Evolutionary conservation across 139 green algal species (phyloP), one percentile per base, ranked within the genome.

Genomic region (Mesotaenium endlicherianum): DNA sequence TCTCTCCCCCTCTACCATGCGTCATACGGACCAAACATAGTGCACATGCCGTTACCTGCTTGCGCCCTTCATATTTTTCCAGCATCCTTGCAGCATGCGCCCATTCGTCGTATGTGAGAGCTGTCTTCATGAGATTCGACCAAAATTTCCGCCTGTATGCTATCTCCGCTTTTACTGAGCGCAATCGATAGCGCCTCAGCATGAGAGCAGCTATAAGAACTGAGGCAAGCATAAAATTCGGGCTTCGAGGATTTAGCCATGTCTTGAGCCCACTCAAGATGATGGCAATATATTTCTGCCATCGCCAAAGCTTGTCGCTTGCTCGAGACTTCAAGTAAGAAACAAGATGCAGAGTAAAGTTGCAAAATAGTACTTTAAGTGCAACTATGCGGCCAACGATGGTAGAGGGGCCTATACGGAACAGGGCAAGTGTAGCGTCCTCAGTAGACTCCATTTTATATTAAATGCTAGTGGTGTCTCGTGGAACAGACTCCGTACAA

Each of bases 21-120:
- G n/a, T n/a, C n/a, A n/a, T n/a, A n/a, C n/a, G n/a, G n/a, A n/a
- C n/a, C n/a, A n/a, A n/a, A n/a, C n/a, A n/a, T n/a, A n/a, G n/a
- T n/a, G n/a, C n/a, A n/a, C n/a, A n/a, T n/a, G n/a, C n/a, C n/a
- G n/a, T n/a, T 50, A 82, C 75, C 75, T 36, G 45, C 8, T 50
- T 36, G 8, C 75, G 38, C 1, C n/a, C 43, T 53, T 55, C 39
- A 14, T 83, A 77, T 53, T 77, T 75, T 44, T 85, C 79, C 45
- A 85, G 42, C 79, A 80, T 79, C 26, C 36, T 31, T 17, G 79
- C 79, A 45, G 79, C 79, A 47, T 85, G 67, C 39, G 79, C 36
- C 79, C 79, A 85, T 59, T 85, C 79, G 60, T 85, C 79, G 43
- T 85, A 85, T 50, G 79, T 85, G n/a, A 67, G 49, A 3, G 79